Base-by-base conservation (phyloP, 1,284 basidiomycete species). In the Calocybe gambosa region DNA sequence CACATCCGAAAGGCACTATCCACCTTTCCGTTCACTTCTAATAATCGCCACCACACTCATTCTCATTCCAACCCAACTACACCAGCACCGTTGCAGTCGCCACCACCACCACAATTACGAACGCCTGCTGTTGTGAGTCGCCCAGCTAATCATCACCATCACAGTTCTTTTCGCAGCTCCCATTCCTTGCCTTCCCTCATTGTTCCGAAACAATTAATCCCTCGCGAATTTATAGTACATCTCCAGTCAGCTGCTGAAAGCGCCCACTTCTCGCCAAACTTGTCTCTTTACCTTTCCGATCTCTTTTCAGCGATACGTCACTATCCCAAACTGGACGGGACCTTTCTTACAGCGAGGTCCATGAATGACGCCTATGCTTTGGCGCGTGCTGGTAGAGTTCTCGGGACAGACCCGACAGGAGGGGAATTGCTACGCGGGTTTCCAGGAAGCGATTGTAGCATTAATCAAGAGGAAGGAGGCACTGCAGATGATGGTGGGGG, bases 301-400 rank as follows among this genome's bases (percentile, higher is more conserved):
- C 68, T 89, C 23, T 80, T 90, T 52, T 74, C 81, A 25, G 43
- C 87, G 2, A 73, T 80, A 18, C 75, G 86, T 3, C 82, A 88
- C 55, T 79, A 85, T 57, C 76, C 78, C 1, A 71, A 77, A 44
- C 65, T 90, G 12, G 87, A 90, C 51, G 82, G 74, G 3, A 79
- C 75, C 47, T 66, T 87, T 43, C 68, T 90, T 35, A 85, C 80
- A 0, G 71, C 71, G 16, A 72, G 71, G 23, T 74, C 80, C 0
- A 71, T 74, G 49, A 66, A 68, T 45, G 84, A 88, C 50, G 79
- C 79, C 8, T 73, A 78, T 49, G 75, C 71, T 18, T 69, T 89
- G 23, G 69, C 76, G 8, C 73, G 80, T 13, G 86, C 85, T 2
- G 73, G 71, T 45, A 70, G 84, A 15, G 74, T 89, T 2, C 67